Conservation (phyloP, 352 stramenopile genomes). For the Pythium brachiatum region DNA sequence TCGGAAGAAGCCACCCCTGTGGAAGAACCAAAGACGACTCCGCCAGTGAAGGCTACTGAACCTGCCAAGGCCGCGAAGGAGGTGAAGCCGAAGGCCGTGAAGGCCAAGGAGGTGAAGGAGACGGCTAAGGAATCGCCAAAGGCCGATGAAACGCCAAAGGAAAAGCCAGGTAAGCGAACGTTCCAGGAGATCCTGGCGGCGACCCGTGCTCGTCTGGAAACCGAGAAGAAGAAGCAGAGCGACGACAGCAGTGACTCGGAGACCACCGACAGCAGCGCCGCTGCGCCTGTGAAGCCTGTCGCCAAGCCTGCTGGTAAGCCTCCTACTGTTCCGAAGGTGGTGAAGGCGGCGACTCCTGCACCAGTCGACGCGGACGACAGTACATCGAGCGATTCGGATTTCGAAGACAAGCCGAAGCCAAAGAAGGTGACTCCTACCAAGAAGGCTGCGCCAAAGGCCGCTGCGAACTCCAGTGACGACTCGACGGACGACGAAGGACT, state of each 20-base stretch:
- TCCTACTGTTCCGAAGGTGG: neutral
- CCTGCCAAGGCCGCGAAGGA: slow-evolving; percentile 20
- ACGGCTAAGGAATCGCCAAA: slow-evolving; percentile 21
- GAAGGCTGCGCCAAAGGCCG: slow-evolving; percentile 1
- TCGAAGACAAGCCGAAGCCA: slow-evolving; percentile 24
- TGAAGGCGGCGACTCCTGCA: slow-evolving; percentile 10
- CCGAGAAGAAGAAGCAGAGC: slow-evolving; percentile 30
- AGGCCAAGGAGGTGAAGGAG: slow-evolving; percentile 8
- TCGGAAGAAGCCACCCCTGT: neutral
- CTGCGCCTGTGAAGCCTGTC: neutral
- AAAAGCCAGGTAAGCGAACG: slow-evolving; percentile 20
- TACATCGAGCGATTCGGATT: slow-evolving; percentile 42
- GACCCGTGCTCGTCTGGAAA: slow-evolving; percentile 34
- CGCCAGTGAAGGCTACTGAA: slow-evolving; percentile 19
- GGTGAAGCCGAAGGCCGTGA: slow-evolving; percentile 19
- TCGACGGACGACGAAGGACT: slow-evolving; percentile 63
- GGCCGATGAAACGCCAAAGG: slow-evolving; percentile 1
- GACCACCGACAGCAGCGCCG: slow-evolving; percentile 15
- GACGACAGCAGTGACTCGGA: slow-evolving; percentile 12
- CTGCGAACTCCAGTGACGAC: slow-evolving; percentile 22
- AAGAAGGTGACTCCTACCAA: slow-evolving; percentile 5
- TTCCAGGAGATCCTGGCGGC: slow-evolving; percentile 49
- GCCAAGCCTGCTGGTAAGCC: slow-evolving; percentile 3
- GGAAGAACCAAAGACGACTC: neutral
- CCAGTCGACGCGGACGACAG: slow-evolving; percentile 22